Base-by-base conservation (phyloP, 352 stramenopile genomes). In the Stramenopiles sp. region DNA sequence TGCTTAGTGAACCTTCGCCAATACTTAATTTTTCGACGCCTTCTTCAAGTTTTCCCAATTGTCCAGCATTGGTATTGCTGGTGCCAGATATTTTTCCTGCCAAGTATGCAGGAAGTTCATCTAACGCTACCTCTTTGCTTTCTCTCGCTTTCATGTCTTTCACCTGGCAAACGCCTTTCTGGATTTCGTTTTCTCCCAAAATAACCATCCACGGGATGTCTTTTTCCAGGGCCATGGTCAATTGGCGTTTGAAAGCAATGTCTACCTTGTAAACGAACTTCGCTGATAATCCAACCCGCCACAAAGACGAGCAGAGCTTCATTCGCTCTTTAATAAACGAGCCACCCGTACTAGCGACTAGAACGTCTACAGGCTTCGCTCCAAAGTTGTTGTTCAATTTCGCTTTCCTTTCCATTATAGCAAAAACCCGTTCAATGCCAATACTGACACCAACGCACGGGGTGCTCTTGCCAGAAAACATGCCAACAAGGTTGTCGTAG, bases 391-490 rank as follows among this genome's bases (percentile, higher is more conserved):
- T 53, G 12, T 53, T 53, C 43, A 25, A 12, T 18, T 25, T 12
- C 12, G 86, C 90, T 78, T 93, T 89, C 48, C 82, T 83, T 79
- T 98, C 93, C 75, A 99, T 94, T 63, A 98, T 96, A 77, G 94
- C 93, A 77, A 99, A 98, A 68, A 99, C 95, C 75, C 94, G 89
- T 82, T 99, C 94, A 74, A 99, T 98, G 75, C 94, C 94, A 78
- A 99, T 92, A 83, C 88, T 97, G 68, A 98, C 92, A 71, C 94
- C 94, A 0, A 99, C 94, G 80, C 94, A 98, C 35, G 94, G 94
- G 74, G 96, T 98, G 78, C 97, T 84, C 80, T 94, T 89, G 34
- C 89, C 89, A 76, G 84, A 92, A 48, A 83, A 83, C 80, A 84
- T 84, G 68, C 93, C 94, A 25, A 98, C 94, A 32, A 99, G 86